Evolutionary conservation across 768 basidiomycete species (phyloP).

Genomic region (Hemileccinum rubropunctum): DNA sequence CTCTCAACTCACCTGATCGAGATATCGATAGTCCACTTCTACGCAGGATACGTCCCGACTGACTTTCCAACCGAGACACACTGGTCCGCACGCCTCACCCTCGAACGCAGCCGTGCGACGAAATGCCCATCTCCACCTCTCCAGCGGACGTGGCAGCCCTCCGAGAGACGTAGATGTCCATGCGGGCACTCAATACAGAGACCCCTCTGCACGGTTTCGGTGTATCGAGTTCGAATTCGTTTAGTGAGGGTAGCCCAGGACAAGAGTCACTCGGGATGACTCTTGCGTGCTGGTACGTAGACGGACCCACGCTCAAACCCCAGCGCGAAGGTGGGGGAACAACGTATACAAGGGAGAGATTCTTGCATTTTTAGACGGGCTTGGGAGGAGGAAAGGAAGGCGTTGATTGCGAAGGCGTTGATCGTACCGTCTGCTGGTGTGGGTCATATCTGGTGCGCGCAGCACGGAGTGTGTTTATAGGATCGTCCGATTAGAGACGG

Average conservation of each 20-base stretch:
- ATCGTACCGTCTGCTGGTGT: constrained; percentile 73
- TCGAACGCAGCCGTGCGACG: constrained; percentile 83
- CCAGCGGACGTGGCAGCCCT: too few relatives aligned
- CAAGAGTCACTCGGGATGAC: constrained; percentile 22
- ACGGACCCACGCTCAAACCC: constrained; percentile 84
- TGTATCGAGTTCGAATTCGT: too few relatives aligned
- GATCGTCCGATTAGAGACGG: constrained; percentile 61
- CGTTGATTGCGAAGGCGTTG: constrained; percentile 96
- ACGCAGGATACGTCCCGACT: constrained; percentile 81
- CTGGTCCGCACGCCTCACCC: constrained; percentile 70
- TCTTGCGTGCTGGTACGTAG: constrained; percentile 31
- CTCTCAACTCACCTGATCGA: constrained; percentile 41
- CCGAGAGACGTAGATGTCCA: constrained; percentile 83
- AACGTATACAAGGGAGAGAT: constrained; percentile 89
- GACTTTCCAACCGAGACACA: constrained; percentile 69
- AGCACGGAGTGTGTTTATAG: constrained; percentile 29
- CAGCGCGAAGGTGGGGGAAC: constrained; percentile 97
- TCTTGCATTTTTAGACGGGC: constrained; percentile 65
- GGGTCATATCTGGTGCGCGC: constrained; percentile 78
- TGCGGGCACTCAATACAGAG: constrained; percentile 70
- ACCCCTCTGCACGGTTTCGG: not conserved
- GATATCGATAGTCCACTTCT: constrained; percentile 88
- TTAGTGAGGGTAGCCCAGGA: too few relatives aligned
- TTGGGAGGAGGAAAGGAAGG: constrained; percentile 65
- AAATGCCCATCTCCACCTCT: constrained; percentile 90